These are phyloP conservation scores for Rhipidocladum racemiflorum DNA, from an alignment of 176 grass and related monocot species.

Conservation along the genomic window DNA sequence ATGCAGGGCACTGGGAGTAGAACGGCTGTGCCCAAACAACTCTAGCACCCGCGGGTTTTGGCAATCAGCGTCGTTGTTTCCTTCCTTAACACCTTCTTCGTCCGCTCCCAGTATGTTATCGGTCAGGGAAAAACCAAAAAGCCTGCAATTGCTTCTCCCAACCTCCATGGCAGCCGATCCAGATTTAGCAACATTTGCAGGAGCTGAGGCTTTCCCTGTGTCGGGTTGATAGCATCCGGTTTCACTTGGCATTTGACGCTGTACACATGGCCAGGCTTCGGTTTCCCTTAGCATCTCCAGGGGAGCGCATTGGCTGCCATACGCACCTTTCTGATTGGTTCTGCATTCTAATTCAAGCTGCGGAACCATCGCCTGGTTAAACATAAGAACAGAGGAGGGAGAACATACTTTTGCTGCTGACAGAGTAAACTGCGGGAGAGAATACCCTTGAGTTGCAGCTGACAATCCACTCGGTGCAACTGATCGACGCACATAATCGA, in stretches of 20 bases:
- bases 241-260: constrained; percentile 21
- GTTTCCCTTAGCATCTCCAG: constrained; percentile 24
- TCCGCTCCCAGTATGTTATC: constrained; percentile 48
- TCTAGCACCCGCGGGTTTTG: constrained; percentile 31
- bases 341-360: constrained; percentile 2
- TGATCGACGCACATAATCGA: constrained; percentile 27
- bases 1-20: constrained; percentile 32
- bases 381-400: constrained; percentile 76
- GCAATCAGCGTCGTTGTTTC: not conserved
- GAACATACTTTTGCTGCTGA: constrained; percentile 46
- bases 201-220: constrained; percentile 7
- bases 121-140: constrained; percentile 86
- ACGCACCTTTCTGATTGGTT: not conserved
- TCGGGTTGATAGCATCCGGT: constrained; percentile 14
- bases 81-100: constrained; percentile 32
- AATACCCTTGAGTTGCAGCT: constrained; percentile 33
- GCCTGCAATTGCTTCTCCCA: constrained; percentile 40
- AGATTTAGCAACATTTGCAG: constrained; percentile 1
- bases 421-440: constrained; percentile 20
- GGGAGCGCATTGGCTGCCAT: constrained; percentile 4
- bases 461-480: not conserved
- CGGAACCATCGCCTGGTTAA: constrained; percentile 38
- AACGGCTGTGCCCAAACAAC: constrained; percentile 36
- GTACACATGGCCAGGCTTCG: not conserved
- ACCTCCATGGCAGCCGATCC: not conserved